Base-by-base conservation (phyloP, 345 rosid species). In the Xanthoceras sorbifolium region DNA sequence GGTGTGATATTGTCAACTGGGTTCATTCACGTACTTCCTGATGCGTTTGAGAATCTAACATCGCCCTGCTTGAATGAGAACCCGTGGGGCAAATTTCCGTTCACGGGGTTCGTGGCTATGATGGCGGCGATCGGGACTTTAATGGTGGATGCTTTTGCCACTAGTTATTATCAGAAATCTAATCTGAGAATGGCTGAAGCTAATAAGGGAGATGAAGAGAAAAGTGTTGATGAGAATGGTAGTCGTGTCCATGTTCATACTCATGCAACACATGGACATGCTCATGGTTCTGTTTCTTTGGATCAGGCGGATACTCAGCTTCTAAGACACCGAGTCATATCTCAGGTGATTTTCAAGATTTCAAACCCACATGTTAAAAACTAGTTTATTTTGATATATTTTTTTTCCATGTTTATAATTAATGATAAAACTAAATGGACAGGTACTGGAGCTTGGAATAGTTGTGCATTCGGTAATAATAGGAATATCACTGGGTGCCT, bases 381-480 rank as follows among this genome's bases (percentile, higher is more conserved):
- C n/a, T n/a, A n/a, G n/a, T n/a, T n/a, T n/a, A 8, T 38, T 25
- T 14, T 69, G 22, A 17, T n/a, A 6, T 20, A 67, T 31, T 42
- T 9, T 4, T 42, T 11, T 0, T 17, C n/a, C n/a, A n/a, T n/a
- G n/a, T n/a, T n/a, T n/a, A n/a, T n/a, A n/a, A n/a, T n/a, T n/a
- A n/a, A n/a, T n/a, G n/a, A n/a, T n/a, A n/a, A n/a, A n/a, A n/a
- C n/a, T n/a, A n/a, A n/a, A n/a, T n/a, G n/a, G n/a, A n/a, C n/a
- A 83, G 94, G 96, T 93, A 9, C 31, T 93, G 57, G 97, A 93
- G 84, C 0, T 91, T 46, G 96, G 97, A 67, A 91, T 91, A 34
- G 77, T 93, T 48, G 91, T 89, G 25, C 97, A 91, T 74, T 91
- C 97, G 0, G 86, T 90, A 62, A 88, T 90, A 4, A 90, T 90